Evolutionary conservation across 805 yeast species (phyloP), one percentile per base, ranked within the genome.

Genomic region (Candida verbasci): DNA sequence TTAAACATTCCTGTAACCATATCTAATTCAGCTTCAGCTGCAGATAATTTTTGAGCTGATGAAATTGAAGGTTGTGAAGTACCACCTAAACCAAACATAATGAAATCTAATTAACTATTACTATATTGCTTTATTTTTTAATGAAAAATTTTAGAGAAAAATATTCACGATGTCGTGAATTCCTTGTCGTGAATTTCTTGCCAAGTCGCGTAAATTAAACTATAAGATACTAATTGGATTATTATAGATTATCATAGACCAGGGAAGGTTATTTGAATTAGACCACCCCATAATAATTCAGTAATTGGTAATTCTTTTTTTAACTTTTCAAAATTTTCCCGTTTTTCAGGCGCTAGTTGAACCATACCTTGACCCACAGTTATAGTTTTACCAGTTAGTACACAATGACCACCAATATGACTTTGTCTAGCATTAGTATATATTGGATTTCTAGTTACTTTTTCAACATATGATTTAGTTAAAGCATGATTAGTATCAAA

Each of bases 1-100:
- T 91, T 91, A 78, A 91, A 91, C 97, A 91, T 88, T 50, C 93
- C 96, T 26, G 97, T 89, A 50, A 91, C 96, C 80, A 93, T 83
- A 62, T 91, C 98, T 48, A 91, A 75, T 65, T 91, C 98, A 40
- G 96, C 86, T 68, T 91, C 97, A 35, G 98, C 98, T 48, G 95
- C 95, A 53, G 74, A 74, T 43, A 85, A 71, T 60, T 85, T 85
- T 60, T 82, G 88, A 46, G 81, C 83, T 27, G 87, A 74, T 17
- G 83, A 70, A 46, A 80, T 55, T 58, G 81, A 86, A 45, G 91
- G 89, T 47, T 83, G 73, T 41, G 77, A 73, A n/a, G n/a, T n/a
- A 44, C 82, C 82, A 46, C 89, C 89, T 46, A 85, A 72, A 51
- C 91, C 91, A 56, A 84, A 72, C 91, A 83, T 83, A 14, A 3